Evolutionary conservation across 2,329 filamentous ascomycete species (phyloP).

Genomic region (Aquanectria penicillioides): DNA sequence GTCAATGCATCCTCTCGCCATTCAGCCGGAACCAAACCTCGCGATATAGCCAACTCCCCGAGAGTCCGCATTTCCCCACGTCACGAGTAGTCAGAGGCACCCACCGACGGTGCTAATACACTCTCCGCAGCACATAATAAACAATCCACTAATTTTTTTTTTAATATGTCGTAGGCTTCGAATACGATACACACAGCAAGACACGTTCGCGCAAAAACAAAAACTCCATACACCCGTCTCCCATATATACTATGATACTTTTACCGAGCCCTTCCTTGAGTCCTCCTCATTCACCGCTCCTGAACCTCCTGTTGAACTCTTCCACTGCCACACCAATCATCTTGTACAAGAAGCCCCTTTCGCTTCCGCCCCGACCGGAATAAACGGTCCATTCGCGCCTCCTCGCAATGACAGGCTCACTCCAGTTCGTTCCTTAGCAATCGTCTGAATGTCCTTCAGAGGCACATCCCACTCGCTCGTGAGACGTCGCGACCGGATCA

Average conservation of each 20-base stretch:
- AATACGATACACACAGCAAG: not conserved
- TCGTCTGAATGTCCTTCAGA: conserved; percentile 95
- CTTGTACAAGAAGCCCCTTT: conserved; percentile 69
- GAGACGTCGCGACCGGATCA: conserved; percentile 87
- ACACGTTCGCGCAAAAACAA: not conserved
- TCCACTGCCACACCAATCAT: conserved; percentile 74
- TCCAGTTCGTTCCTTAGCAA: conserved; percentile 94
- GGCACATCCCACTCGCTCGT: conserved; percentile 96
- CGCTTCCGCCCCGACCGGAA: conserved; percentile 90
- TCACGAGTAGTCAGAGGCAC: too few relatives aligned
- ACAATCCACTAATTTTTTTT: too few relatives aligned
- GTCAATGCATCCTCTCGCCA: not conserved
- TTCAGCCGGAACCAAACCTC: too few relatives aligned
- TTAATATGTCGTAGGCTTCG: too few relatives aligned
- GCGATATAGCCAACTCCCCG: not conserved
- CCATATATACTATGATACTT: not conserved
- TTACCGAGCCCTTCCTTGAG: not conserved
- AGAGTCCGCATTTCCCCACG: too few relatives aligned
- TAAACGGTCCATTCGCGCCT: conserved; percentile 92
- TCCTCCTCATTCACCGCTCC: conserved; percentile 46
- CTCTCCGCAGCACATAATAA: too few relatives aligned
- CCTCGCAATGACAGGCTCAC: conserved; percentile 89
- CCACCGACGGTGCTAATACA: too few relatives aligned
- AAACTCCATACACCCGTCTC: conserved; percentile 2
- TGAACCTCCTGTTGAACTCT: conserved; percentile 73